Base-by-base conservation (phyloP, 306 rosid genomes). In the Sophora flavescens region DNA sequence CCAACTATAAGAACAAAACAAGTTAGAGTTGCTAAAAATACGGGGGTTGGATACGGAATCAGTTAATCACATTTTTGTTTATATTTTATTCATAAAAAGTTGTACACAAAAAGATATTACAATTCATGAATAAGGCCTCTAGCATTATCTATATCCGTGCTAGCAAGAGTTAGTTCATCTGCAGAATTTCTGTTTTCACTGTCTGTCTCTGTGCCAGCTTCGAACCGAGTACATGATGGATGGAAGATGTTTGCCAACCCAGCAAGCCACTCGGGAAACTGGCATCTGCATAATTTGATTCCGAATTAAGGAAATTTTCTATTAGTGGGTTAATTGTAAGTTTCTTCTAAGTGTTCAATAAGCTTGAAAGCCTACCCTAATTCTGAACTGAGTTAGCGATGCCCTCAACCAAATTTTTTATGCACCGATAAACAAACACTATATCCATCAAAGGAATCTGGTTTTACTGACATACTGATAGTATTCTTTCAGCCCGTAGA, bases 401-500 rank as follows among this genome's bases (percentile, higher is more conserved):
- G 28, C 52, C 13, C 44, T 67, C 32, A 6, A 18, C 39, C 26
- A 60, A 73, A 74, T 3, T 36, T 32, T 32, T 16, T 16, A 50
- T 51, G 68, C 3, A 14, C 28, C 51, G 39, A 52, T 36, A 67
- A 68, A 58, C 9, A 63, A 35, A 14, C 17, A 61, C 75, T 63
- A 64, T 39, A 73, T 28, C 51, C 69, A 9, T 68, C 51, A 52
- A n/a, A 51, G 18, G 8, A 54, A 71, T 71, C 88, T 64, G 79
- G 61, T 89, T 81, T 71, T 13, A 22, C 39, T 18, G 47, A 88
- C 81, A 41, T 72, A 66, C 45, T 71, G 84, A 72, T 80, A 89
- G 83, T 86, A 87, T 30, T 86, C 87, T 54, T 82, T 87, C 87
- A 51, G 88, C 18, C 87, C 91, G 33, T 89, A 89, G 56, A 88